Base-by-base conservation (phyloP, 805 yeast genomes). In the Isabelozyma rhagii region DNA sequence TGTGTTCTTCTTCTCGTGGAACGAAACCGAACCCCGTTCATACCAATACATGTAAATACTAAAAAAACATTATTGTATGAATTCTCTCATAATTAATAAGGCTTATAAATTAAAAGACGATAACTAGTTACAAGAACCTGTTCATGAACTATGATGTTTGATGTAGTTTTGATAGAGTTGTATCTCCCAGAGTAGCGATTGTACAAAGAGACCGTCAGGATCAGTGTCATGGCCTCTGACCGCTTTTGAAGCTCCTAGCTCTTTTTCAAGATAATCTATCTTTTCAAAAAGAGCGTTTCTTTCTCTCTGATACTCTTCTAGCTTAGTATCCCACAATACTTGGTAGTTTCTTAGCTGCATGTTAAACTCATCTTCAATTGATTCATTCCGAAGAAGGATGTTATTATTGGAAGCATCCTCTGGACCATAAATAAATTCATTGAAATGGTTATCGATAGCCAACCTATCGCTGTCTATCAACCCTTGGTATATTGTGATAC, bases 141-240 rank as follows among this genome's bases (percentile, higher is more conserved):
- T 21, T 21, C 25, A 21, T 25, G 38, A 25, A 31, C 18, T 41
- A 18, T 27, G 25, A 40, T 47, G 43, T 51, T 55, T 56, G 21
- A 60, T 42, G 29, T 55, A 41, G 5, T 55, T 48, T 47, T 61
- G 64, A 38, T 54, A 51, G n/a, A 59, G 34, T 15, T 51, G 31
- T 29, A 61, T 64, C 46, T 63, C 67, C 66, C 66, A 62, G 8
- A 46, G 47, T n/a, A 61, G 42, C 2, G 65, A 54, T 14, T 54
- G 48, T 6, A 53, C 18, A 15, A 51, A 49, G 17, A 54, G 59
- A 43, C 51, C 56, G 28, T 55, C 55, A 43, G 39, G 43, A 10
- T 52, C 47, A n/a, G 29, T 14, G 28, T 44, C 44, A 17, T 47
- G 14, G 39, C 29, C 28, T 8, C 5, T 13, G n/a, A 31, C n/a